Evolutionary conservation across 495 filamentous ascomycete genomes (phyloP).

Genomic region (Gamarada debralockiae): DNA sequence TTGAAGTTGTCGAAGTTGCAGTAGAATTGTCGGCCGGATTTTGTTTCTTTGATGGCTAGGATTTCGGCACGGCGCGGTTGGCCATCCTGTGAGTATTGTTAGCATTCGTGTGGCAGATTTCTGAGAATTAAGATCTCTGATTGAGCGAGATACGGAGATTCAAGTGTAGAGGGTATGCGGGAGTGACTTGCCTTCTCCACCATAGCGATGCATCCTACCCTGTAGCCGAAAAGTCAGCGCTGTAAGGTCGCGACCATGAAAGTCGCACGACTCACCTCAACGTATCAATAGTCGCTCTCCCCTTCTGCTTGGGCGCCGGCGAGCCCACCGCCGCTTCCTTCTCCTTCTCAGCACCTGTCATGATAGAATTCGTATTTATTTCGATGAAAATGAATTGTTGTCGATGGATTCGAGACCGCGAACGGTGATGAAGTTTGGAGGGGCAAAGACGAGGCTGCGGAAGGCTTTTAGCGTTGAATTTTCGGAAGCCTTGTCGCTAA

Average conservation of each 20-base stretch:
- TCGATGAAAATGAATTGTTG: constrained; percentile 19
- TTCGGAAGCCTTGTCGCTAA: constrained; percentile 5
- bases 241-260: neutral
- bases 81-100: constrained; percentile 57
- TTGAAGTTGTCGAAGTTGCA: constrained; percentile 99
- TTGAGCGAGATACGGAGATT: neutral
- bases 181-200: constrained; percentile 36
- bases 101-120: neutral
- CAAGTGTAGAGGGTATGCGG: neutral
- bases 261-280: constrained; percentile 20
- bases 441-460: constrained; percentile 20
- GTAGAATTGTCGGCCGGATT: constrained; percentile 82
- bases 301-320: constrained; percentile 23
- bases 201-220: constrained; percentile 46
- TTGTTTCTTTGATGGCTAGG: constrained; percentile 77
- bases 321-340: constrained; percentile 23
- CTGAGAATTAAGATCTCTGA: neutral
- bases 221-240: constrained; percentile 11
- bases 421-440: constrained; percentile 16
- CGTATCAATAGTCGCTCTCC: constrained; percentile 26
- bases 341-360: constrained; percentile 14
- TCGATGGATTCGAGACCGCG: constrained; percentile 7
- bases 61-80: constrained; percentile 90
- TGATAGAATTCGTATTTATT: constrained; percentile 17
- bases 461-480: constrained; percentile 1